These are phyloP conservation scores for Globisporangium nodosum DNA, from an alignment of 352 stramenopile species.

Conservation along the genomic window DNA sequence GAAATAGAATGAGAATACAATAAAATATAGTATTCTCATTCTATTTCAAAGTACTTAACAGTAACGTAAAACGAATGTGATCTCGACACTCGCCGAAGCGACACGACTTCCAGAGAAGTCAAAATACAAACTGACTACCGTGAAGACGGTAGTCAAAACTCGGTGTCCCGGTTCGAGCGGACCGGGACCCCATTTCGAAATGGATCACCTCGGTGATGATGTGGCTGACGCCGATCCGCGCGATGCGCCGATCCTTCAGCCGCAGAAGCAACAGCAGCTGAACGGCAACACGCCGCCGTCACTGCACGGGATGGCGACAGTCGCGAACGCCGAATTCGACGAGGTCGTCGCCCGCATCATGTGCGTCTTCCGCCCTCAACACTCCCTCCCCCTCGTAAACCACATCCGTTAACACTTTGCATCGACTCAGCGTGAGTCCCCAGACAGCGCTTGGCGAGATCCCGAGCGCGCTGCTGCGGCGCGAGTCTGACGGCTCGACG, in stretches of 20 bases:
- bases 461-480: conserved; percentile 19
- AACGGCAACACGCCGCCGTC: background rate
- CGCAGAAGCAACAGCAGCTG: background rate
- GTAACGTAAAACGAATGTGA: too few relatives aligned
- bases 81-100: too few relatives aligned
- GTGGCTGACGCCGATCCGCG: background rate
- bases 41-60: too few relatives aligned
- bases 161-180: too few relatives aligned
- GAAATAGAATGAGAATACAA: too few relatives aligned
- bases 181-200: conserved; percentile 2
- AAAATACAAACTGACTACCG: too few relatives aligned
- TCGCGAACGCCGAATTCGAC: conserved; percentile 38
- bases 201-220: background rate
- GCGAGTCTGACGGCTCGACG: conserved; percentile 42
- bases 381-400: background rate
- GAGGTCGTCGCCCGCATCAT: conserved; percentile 43
- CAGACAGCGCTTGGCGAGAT: conserved; percentile 24
- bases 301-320: conserved; percentile 19
- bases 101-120: too few relatives aligned
- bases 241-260: background rate
- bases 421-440: conserved; percentile 26
- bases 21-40: too few relatives aligned
- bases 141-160: too few relatives aligned
- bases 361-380: conserved; percentile 18
- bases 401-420: background rate